Evolutionary conservation across 805 yeast species (phyloP).

Genomic region (Torulaspora microellipsoides): DNA sequence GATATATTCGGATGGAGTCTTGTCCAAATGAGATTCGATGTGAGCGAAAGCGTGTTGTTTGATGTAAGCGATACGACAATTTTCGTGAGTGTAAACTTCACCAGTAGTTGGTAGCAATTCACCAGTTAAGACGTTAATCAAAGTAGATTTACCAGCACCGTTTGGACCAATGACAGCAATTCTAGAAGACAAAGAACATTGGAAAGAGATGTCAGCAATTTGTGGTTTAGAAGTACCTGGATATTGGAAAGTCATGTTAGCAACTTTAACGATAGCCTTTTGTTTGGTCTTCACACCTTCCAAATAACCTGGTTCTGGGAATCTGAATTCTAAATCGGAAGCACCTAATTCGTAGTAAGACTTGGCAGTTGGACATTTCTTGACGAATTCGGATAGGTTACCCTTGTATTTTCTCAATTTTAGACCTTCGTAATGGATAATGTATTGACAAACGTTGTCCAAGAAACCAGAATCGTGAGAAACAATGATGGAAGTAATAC

Average conservation of each 20-base stretch:
- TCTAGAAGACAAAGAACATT: slow-evolving; percentile 98
- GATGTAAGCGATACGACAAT: slow-evolving; percentile 99
- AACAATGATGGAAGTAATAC: slow-evolving; percentile 96
- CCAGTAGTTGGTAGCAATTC: slow-evolving; percentile 97
- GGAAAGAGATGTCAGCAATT: slow-evolving; percentile 87
- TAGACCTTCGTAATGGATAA: slow-evolving; percentile 99
- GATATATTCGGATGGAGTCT: slow-evolving; percentile 99
- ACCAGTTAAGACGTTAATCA: slow-evolving; percentile 98
- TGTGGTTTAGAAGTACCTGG: slow-evolving; percentile 98
- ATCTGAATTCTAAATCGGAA: slow-evolving; percentile 90
- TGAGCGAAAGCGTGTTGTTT: slow-evolving; percentile 99
- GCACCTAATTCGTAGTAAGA: slow-evolving; percentile 98
- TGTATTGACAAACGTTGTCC: slow-evolving; percentile 95
- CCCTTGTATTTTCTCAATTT: slow-evolving; percentile 99
- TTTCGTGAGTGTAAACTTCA: slow-evolving; percentile 99
- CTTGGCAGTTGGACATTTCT: slow-evolving; percentile 98
- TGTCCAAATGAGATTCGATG: slow-evolving; percentile 97
- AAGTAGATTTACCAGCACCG: slow-evolving; percentile 99
- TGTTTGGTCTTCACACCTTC: slow-evolving; percentile 99
- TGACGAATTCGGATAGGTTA: slow-evolving; percentile 97
- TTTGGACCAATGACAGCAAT: slow-evolving; percentile 99
- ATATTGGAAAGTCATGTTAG: slow-evolving; percentile 98
- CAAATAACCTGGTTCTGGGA: slow-evolving; percentile 99
- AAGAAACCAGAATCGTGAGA: slow-evolving; percentile 99
- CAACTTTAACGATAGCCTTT: slow-evolving; percentile 98